Evolutionary conservation across 2,329 filamentous ascomycete species (phyloP).

Genomic region (Pseudogymnoascus sp.): DNA sequence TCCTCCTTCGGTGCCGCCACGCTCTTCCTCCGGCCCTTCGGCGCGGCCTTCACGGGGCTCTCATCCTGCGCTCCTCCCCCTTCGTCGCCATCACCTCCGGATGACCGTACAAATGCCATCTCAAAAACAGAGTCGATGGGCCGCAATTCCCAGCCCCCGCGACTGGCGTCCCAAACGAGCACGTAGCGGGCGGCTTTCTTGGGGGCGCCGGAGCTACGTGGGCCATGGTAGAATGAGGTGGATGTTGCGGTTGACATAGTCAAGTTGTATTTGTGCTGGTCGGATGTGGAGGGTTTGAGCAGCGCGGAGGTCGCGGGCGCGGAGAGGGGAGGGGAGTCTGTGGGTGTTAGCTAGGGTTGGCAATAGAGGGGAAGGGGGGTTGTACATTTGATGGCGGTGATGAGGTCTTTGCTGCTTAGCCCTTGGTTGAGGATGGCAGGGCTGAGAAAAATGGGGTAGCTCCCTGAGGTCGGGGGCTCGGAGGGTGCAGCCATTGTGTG

Average conservation of each 20-base stretch:
- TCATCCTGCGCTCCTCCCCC: conserved; percentile 13
- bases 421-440: neutral
- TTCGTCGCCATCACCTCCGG: conserved; percentile 49
- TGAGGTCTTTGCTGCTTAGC: neutral
- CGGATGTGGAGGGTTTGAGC: conserved; percentile 40
- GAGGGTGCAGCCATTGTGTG: conserved; percentile 1
- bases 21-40: conserved; percentile 12
- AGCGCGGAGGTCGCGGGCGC: conserved; percentile 33
- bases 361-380: neutral
- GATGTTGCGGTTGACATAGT: conserved; percentile 43
- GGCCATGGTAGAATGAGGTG: conserved; percentile 50
- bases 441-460: neutral
- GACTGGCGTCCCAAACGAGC: conserved; percentile 66
- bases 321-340: conserved; percentile 38
- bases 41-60: conserved; percentile 14
- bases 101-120: conserved; percentile 61
- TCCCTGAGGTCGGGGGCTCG: neutral
- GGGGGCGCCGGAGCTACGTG: conserved; percentile 39
- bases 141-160: conserved; percentile 74
- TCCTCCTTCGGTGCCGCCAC: conserved; percentile 22
- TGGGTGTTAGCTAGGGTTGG: neutral
- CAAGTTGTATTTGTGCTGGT: conserved; percentile 36
- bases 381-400: neutral
- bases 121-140: conserved; percentile 72
- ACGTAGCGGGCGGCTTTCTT: conserved; percentile 40